Conservation (phyloP, 768 basidiomycete genomes). For the Strobilomyces confusus region DNA sequence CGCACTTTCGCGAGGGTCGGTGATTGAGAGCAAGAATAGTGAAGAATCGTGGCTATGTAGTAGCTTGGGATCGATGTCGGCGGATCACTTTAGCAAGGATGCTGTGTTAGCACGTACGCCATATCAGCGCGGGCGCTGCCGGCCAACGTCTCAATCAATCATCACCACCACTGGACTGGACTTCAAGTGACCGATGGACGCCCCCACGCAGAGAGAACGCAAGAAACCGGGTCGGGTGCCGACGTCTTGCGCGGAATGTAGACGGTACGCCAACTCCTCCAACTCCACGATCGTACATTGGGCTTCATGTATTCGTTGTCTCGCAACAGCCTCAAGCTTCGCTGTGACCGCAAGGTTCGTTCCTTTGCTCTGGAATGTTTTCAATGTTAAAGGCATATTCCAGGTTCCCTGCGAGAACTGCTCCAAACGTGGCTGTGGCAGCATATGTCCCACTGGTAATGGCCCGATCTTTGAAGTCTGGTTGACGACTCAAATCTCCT, state of each 20-base stretch:
- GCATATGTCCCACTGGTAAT: conserved; percentile 74
- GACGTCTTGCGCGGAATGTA: conserved; percentile 40
- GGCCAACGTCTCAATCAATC: too few species aligned
- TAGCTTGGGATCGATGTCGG: too few species aligned
- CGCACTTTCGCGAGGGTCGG: too few species aligned
- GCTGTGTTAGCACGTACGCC: too few species aligned
- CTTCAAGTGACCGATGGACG: background rate
- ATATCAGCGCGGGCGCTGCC: too few species aligned
- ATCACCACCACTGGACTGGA: too few species aligned
- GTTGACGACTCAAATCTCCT: background rate
- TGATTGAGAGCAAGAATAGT: too few species aligned
- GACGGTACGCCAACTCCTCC: conserved; percentile 28
- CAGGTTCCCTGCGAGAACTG: conserved; percentile 81
- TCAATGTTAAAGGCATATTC: conserved; percentile 7
- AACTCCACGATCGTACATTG: too few species aligned
- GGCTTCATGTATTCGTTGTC: background rate
- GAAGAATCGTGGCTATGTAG: too few species aligned
- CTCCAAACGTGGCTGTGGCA: conserved; percentile 66
- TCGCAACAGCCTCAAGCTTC: conserved; percentile 49
- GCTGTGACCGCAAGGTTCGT: conserved; percentile 60
- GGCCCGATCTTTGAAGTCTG: conserved; percentile 1
- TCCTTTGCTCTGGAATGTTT: background rate
- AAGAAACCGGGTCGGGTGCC: conserved; percentile 48
- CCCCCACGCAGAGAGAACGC: conserved; percentile 30
- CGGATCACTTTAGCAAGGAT: too few species aligned